Conservation (phyloP, 169 alveolate species). For the Eimeria falciformis region DNA sequence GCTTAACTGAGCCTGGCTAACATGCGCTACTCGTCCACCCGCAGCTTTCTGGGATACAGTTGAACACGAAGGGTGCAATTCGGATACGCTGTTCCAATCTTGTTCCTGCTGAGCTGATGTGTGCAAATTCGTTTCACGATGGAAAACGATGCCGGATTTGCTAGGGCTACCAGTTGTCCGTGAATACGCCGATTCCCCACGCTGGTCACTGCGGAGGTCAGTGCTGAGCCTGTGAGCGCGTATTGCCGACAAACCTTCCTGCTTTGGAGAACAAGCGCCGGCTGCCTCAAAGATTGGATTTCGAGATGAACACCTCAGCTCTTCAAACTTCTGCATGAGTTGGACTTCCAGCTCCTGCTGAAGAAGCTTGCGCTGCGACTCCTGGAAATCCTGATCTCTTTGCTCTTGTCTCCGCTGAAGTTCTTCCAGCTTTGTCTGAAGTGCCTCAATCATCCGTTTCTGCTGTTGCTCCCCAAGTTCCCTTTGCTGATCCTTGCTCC, state of each 20-base stretch:
- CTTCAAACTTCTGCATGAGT: constrained; percentile 43
- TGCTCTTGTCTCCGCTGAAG: constrained; percentile 56
- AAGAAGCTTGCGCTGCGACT: constrained; percentile 48
- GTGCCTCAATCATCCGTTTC: constrained; percentile 39
- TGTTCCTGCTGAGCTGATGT: constrained; percentile 5
- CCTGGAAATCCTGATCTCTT: constrained; percentile 53
- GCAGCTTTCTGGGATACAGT: background rate
- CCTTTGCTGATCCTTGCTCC: constrained; percentile 50
- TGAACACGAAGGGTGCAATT: background rate
- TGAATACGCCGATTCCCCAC: background rate
- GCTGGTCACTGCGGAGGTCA: constrained; percentile 1
- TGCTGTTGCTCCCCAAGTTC: constrained; percentile 67
- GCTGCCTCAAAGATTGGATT: background rate
- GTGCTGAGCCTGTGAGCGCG: background rate
- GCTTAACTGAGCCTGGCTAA: constrained; percentile 14
- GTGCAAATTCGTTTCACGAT: constrained; percentile 6
- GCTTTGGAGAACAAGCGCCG: constrained; percentile 1
- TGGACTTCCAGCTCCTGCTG: constrained; percentile 58
- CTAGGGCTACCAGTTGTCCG: background rate
- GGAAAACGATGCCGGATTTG: background rate
- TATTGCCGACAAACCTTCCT: background rate
- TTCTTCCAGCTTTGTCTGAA: constrained; percentile 60
- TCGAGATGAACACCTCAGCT: constrained; percentile 37
- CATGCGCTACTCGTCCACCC: background rate
- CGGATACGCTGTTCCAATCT: background rate